A percentile compares a stretch with the other conserved stretches of the same genome.
These are phyloP conservation scores for Coemansia reversa DNA, from an alignment of 192 early-diverging fungal genomes.

Conservation along the genomic window DNA sequence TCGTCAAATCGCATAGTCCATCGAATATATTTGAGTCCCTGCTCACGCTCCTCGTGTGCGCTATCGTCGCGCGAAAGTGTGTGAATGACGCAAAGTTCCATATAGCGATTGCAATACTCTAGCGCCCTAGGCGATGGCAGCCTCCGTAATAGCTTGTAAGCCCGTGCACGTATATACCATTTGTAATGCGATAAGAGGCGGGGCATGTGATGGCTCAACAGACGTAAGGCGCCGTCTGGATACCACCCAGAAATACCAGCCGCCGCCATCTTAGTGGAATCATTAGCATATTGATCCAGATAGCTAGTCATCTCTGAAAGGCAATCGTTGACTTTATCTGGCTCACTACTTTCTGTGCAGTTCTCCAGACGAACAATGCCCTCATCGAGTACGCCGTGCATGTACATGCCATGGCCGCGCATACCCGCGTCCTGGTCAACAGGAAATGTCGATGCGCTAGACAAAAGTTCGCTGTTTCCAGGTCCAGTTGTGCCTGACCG, in stretches of 20 bases:
- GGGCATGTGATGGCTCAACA: slow-evolving; percentile 31
- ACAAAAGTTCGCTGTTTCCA: slow-evolving; percentile 11
- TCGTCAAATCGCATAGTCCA: slow-evolving; percentile 46
- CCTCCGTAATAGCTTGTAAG: slow-evolving; percentile 45
- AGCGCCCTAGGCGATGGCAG: slow-evolving; percentile 26
- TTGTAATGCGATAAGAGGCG: slow-evolving; percentile 46
- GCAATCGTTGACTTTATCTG: slow-evolving; percentile 39
- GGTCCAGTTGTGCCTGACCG: slow-evolving; percentile 4
- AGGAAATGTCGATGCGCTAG: slow-evolving; percentile 7
- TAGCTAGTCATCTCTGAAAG: slow-evolving; percentile 16
- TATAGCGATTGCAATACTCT: slow-evolving; percentile 34
- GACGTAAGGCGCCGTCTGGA: slow-evolving; percentile 1
- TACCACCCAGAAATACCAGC: not conserved
- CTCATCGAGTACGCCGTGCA: slow-evolving; percentile 9
- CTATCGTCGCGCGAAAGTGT: slow-evolving; percentile 38
- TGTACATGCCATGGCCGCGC: slow-evolving; percentile 1
- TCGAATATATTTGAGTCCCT: slow-evolving; percentile 51
- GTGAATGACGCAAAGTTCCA: slow-evolving; percentile 48
- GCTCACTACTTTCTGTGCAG: slow-evolving; percentile 44
- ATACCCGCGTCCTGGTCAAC: slow-evolving; percentile 3
- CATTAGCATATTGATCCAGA: slow-evolving; percentile 16
- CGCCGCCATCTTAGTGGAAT: not conserved
- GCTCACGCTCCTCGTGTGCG: slow-evolving; percentile 53
- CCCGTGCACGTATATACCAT: slow-evolving; percentile 48
- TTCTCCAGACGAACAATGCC: slow-evolving; percentile 17